These are phyloP conservation scores for Fraxinus baroniana DNA, from an alignment of 305 asterid species.

Conservation along the genomic window DNA sequence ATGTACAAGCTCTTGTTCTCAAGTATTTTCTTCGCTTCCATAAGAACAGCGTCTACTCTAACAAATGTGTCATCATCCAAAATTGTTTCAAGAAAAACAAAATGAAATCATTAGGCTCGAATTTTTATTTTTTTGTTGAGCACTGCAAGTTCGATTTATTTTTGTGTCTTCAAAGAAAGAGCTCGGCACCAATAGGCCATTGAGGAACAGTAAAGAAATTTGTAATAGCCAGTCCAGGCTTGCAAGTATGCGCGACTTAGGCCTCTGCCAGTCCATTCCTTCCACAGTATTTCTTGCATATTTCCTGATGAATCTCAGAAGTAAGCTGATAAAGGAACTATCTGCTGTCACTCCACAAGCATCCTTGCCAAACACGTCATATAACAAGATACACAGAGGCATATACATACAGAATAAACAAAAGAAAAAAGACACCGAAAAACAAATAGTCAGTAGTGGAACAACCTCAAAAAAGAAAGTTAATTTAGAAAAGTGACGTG, in stretches of 20 bases:
- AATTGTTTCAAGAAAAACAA: no score
- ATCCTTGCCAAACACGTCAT: no score
- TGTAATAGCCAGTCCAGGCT: neutral
- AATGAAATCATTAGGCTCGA: neutral
- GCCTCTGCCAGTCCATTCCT: neutral
- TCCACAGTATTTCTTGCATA: neutral
- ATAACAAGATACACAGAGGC: no score
- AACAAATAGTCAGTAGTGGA: neutral
- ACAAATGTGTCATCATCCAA: neutral
- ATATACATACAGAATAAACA: neutral
- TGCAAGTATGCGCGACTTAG: no score
- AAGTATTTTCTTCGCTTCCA: no score
- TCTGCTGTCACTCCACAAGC: no score
- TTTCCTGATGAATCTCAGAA: neutral
- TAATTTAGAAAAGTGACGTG: no score
- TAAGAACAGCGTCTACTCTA: no score
- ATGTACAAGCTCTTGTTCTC: no score
- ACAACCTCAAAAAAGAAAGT: no score
- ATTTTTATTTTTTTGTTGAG: no score
- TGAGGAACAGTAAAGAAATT: neutral
- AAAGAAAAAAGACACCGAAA: neutral
- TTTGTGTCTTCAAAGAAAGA: neutral
- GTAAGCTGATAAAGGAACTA: neutral
- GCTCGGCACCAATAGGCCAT: neutral
- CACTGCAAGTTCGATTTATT: no score